A percentile compares a stretch with the other conserved stretches of the same genome.
phyloP scores from a whole-genome alignment of 2,329 filamentous ascomycete species.

The Pseudogymnoascus verrucosus region DNA sequence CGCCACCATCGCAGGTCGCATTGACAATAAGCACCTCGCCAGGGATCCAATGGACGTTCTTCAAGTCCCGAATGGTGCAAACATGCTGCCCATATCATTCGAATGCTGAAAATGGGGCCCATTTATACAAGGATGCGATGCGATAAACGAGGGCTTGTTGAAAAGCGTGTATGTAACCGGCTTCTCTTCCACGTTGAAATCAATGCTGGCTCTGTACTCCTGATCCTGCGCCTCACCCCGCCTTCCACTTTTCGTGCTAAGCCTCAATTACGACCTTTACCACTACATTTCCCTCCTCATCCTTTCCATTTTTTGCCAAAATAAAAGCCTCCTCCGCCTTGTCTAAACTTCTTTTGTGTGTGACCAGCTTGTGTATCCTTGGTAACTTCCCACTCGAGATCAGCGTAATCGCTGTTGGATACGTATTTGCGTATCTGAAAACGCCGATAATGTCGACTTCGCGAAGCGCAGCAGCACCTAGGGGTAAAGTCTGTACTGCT shows the following conservation, averaged over 20 bases:
- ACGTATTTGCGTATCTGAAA: constrained; percentile 71
- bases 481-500: constrained; percentile 64
- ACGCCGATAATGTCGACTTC: constrained; percentile 74
- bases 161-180: neutral
- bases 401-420: constrained; percentile 59
- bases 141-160: neutral
- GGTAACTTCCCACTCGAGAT: constrained; percentile 47
- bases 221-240: neutral
- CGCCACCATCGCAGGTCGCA: too few species aligned
- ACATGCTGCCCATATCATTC: neutral
- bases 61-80: neutral
- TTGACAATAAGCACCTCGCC: neutral
- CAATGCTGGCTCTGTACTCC: neutral
- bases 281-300: constrained; percentile 60
- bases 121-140: neutral
- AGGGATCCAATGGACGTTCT: neutral
- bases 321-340: constrained; percentile 58
- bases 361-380: constrained; percentile 63
- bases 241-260: constrained; percentile 23
- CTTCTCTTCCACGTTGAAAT: neutral
- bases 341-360: constrained; percentile 58
- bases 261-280: constrained; percentile 63
- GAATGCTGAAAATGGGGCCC: neutral
- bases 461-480: constrained; percentile 63
- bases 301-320: constrained; percentile 59